Evolutionary conservation across 2,329 filamentous ascomycete species (phyloP).

Genomic region (Coniochaeta hoffmannii): DNA sequence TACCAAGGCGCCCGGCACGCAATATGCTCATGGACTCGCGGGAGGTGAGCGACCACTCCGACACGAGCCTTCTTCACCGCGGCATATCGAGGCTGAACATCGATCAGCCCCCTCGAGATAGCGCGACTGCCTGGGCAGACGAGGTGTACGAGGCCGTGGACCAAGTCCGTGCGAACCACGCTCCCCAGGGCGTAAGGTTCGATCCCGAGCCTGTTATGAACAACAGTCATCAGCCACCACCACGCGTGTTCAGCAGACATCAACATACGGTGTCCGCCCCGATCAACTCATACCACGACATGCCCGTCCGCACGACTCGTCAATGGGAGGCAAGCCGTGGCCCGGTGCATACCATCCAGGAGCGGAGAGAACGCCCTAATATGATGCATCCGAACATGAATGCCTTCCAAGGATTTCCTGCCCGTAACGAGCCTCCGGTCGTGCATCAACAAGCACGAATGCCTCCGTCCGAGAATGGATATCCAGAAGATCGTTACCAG

Average conservation of each 20-base stretch:
- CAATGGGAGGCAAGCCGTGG: no score
- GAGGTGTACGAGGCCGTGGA: conserved; percentile 50
- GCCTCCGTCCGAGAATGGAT: background rate
- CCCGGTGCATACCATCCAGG: conserved; percentile 29
- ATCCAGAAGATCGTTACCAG: background rate
- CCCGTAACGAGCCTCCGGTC: conserved; percentile 20
- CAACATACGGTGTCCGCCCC: conserved; percentile 56
- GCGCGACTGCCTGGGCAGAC: conserved; percentile 47
- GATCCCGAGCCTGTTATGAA: conserved; percentile 39
- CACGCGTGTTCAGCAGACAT: conserved; percentile 22
- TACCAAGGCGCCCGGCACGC: background rate
- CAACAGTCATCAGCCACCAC: conserved; percentile 6
- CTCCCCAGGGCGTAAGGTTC: conserved; percentile 33
- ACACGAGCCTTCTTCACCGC: conserved; percentile 40
- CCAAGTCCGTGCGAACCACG: conserved; percentile 29
- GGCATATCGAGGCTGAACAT: conserved; percentile 62
- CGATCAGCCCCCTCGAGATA: conserved; percentile 42
- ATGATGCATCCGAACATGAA: conserved; percentile 49
- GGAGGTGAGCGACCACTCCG: background rate
- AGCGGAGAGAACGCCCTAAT: conserved; percentile 38
- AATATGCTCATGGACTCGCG: background rate
- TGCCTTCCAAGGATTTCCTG: conserved; percentile 44
- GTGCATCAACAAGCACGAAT: conserved; percentile 16
- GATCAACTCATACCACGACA: conserved; percentile 30
- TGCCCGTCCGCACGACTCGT: no score